phyloP scores from a whole-genome alignment of 306 rosid species.

The Abrus precatorius region DNA sequence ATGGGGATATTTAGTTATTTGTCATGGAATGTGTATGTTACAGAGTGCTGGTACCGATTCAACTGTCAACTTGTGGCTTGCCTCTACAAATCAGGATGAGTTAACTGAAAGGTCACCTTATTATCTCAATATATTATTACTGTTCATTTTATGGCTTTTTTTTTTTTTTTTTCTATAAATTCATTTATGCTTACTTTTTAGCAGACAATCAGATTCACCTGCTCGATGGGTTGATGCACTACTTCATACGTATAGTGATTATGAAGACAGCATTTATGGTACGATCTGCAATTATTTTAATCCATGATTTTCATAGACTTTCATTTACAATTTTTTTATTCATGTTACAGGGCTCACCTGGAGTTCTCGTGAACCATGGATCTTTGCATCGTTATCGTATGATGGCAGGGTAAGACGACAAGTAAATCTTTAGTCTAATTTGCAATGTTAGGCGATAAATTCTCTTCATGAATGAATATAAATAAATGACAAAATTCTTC shows the following conservation, averaged over 20 bases:
- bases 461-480: constrained; percentile 6
- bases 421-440: constrained; percentile 33
- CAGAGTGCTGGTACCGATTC: constrained; percentile 99
- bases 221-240: constrained; percentile 67
- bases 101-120: constrained; percentile 71
- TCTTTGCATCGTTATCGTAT: constrained; percentile 93
- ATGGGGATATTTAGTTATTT: constrained; percentile 35
- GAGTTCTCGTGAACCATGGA: constrained; percentile 98
- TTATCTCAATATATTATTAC: constrained; percentile 20
- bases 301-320: constrained; percentile 1
- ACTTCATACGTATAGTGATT: constrained; percentile 85
- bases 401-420: constrained; percentile 92
- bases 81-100: constrained; percentile 64
- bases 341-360: constrained; percentile 81
- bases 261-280: constrained; percentile 98
- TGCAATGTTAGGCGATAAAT: constrained; percentile 10
- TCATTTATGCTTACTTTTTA: constrained; percentile 40
- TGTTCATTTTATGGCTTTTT: constrained; percentile 14
- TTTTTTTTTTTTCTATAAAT: constrained; percentile 15
- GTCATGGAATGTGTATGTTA: constrained; percentile 47
- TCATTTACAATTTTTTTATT: constrained; percentile 35
- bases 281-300: constrained; percentile 34
- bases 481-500: constrained; percentile 15
- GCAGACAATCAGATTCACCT: constrained; percentile 75
- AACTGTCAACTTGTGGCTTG: constrained; percentile 88